Evolutionary conservation across 192 early-diverging fungal species (phyloP), one percentile per base, ranked within the genome.

Genomic region (Rhizophlyctis rosea): DNA sequence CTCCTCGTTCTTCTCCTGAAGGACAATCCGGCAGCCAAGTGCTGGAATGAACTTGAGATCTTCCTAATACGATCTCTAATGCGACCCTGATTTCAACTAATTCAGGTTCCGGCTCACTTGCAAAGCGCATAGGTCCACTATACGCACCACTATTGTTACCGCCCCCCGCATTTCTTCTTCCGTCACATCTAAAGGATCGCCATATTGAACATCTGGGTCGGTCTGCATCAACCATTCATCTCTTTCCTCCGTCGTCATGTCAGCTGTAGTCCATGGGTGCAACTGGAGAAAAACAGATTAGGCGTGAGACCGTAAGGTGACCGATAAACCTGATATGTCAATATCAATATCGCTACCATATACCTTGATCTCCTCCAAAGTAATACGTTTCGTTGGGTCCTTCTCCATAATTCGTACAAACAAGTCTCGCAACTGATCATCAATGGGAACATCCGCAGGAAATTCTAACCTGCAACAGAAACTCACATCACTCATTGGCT

Each of bases 211-310:
- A 3, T 75, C 63, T 27, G 91, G 92, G 67, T 93, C 88, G 11
- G 91, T 88, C 51, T 91, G 87, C 21, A 72, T 70, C 13, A 87
- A 83, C 94, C 94, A 96, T 21, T 36, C 53, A n/a, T 54, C 52
- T 56, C 73, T 73, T 31, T 76, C 69, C 21, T 80, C 85, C 28
- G 76, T 73, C 1, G 71, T 73, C 47, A 98, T 57, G 63, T 88
- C 94, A 25, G 69, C 72, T 1, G 84, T 84, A 0, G 93, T 88
- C 96, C 96, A 99, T 31, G 90, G 86, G 75, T 98, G 96, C 9
- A 51, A 36, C 79, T 80, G 54, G 24, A 71, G 11, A 39, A 25
- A 63, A 3, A 18, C n/a, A 67, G 65, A 44, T 44, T 18, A 33
- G 36, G 58, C 14, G 21, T 29, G 56, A 28, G 32, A 24, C 44